Evolutionary conservation across 306 rosid genomes (phyloP), one percentile per base, ranked within the genome.

Genomic region (Cucumis hystrix): DNA sequence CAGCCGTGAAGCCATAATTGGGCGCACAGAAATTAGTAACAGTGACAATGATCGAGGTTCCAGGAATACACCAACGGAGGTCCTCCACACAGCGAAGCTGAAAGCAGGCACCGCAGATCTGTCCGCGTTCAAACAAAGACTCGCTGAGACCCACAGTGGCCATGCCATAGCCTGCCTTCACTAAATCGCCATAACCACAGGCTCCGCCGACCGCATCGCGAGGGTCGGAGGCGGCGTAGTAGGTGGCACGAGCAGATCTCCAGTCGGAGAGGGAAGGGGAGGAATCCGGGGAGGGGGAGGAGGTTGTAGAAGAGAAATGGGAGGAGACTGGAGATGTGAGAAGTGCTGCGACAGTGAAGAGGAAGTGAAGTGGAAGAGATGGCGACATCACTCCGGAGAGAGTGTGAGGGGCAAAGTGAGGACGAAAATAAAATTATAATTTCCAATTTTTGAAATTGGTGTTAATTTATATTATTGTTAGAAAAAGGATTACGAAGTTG

Each of bases 61-160:
- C 98, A 0, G 96, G 91, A 3, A 91, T 84, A 77, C 98, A 94
- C 98, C 97, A 94, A 11, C 91, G 87, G n/a, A 82, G 88, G 54
- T 94, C 98, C 14, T 94, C 94, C 0, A 94, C 97, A 45, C 98
- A 94, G 9, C 82, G 71, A 3, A 94, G 80, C 87, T 88, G 84
- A 78, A 90, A 91, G 88, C 98, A 94, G 64, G 98, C 98, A 79
- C 98, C 98, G 49, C 98, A 94, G 98, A 94, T 94, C 98, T 89
- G 96, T 23, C 98, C 98, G 0, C 96, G 89, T 75, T 87, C 94
- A 76, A 88, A 94, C 67, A 94, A 60, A 5, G 87, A 20, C 84
- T 94, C 93, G 61, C 98, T 94, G 12, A 94, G 87, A 1, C 98
- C 98, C 23, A 85, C 98, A 3, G 98, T 94, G 0, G 91, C 91